These are phyloP conservation scores for Xylariales sp. DNA, from an alignment of 2,329 filamentous ascomycete species.

Conservation along the genomic window DNA sequence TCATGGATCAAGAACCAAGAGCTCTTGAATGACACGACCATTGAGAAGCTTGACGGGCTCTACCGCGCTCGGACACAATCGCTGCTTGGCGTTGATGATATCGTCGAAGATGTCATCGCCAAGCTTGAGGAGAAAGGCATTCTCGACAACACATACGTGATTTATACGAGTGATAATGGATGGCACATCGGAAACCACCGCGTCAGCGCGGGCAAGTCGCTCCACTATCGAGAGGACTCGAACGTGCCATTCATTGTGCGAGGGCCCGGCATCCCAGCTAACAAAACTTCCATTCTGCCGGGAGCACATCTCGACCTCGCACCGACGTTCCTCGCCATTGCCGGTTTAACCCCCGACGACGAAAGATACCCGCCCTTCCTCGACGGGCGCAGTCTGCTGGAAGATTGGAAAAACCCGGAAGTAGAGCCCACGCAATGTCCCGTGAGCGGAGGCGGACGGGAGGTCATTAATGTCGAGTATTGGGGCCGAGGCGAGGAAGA, in stretches of 20 bases:
- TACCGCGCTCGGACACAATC: constrained; percentile 40
- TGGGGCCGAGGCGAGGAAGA: constrained; percentile 36
- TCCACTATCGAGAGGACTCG: constrained; percentile 29
- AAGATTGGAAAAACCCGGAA: constrained; percentile 29
- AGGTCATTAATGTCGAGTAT: constrained; percentile 37
- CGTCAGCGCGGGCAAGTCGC: constrained; percentile 31
- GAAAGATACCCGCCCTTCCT: constrained; percentile 28
- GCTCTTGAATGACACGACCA: constrained; percentile 24
- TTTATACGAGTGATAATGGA: constrained; percentile 36
- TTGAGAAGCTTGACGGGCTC: constrained; percentile 23
- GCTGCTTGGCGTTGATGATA: constrained; percentile 50
- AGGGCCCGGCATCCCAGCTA: constrained; percentile 32
- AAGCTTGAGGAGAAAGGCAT: constrained; percentile 44
- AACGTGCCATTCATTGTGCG: constrained; percentile 38
- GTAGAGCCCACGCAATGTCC: constrained; percentile 14
- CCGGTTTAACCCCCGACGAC: constrained; percentile 14
- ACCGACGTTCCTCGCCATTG: constrained; percentile 37
- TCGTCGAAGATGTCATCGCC: constrained; percentile 49
- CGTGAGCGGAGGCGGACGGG: constrained; percentile 24
- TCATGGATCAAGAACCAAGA: constrained; percentile 26
- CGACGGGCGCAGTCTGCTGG: constrained; percentile 35
- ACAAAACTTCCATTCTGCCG: constrained; percentile 26
- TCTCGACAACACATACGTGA: constrained; percentile 35
- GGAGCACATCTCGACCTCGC: constrained; percentile 36
- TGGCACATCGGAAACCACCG: constrained; percentile 36